Evolutionary conservation across 371 early-diverging fungal species (phyloP).

Genomic region (Coemansia sp.): DNA sequence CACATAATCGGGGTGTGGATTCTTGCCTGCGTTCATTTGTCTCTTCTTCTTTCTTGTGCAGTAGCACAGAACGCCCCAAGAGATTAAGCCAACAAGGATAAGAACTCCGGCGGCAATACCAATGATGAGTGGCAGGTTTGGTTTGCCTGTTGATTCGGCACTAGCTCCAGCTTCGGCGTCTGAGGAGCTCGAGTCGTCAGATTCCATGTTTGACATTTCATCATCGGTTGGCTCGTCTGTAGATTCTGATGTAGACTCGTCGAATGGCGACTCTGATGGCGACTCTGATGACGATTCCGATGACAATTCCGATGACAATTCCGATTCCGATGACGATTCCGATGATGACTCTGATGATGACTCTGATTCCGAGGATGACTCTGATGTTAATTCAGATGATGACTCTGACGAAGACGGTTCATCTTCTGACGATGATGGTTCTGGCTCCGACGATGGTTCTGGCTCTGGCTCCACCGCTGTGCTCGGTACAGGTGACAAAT

Average conservation of each 20-base stretch:
- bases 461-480: not conserved
- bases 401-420: not conserved
- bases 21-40: not conserved
- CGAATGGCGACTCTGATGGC: constrained; percentile 1
- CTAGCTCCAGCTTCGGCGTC: constrained; percentile 5
- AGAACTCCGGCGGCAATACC: constrained; percentile 14
- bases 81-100: constrained; percentile 24
- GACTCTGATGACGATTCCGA: not conserved
- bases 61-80: constrained; percentile 35
- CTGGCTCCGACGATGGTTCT: not conserved
- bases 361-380: not conserved
- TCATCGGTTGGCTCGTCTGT: constrained; percentile 3
- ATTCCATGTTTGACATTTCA: not conserved
- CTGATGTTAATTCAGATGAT: not conserved
- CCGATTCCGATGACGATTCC: not conserved
- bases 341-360: not conserved
- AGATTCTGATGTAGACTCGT: constrained; percentile 1
- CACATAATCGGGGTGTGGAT: not conserved
- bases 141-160: not conserved
- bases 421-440: not conserved
- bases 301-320: constrained; percentile 1
- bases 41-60: constrained; percentile 16
- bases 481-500: constrained; percentile 5
- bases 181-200: constrained; percentile 4
- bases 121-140: not conserved